Conservation (phyloP, 768 basidiomycete genomes). For the Tephrocybe sp. region DNA sequence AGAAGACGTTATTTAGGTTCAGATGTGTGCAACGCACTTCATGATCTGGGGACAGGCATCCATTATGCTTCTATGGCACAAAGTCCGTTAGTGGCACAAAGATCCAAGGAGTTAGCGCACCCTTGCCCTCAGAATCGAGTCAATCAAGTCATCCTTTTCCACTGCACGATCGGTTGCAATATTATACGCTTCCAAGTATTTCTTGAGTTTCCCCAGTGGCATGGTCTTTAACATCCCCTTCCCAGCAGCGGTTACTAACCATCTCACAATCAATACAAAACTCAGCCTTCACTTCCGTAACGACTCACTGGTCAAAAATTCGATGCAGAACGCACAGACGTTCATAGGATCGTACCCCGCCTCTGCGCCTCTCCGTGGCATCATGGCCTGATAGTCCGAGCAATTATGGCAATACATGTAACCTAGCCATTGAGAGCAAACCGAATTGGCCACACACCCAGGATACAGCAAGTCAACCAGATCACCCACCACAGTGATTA, state of each 20-base stretch:
- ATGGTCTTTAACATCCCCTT: slow-evolving; percentile 53
- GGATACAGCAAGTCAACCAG: background rate
- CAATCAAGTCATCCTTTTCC: slow-evolving; percentile 80
- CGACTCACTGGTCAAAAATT: slow-evolving; percentile 60
- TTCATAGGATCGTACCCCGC: slow-evolving; percentile 63
- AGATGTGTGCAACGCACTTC: slow-evolving; percentile 42
- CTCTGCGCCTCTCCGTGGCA: slow-evolving; percentile 58
- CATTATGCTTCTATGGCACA: slow-evolving; percentile 47
- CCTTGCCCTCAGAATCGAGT: slow-evolving; percentile 52
- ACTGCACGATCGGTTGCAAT: slow-evolving; percentile 61
- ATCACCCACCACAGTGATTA: slow-evolving; percentile 69
- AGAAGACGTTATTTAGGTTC: background rate
- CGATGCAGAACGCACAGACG: slow-evolving; percentile 78
- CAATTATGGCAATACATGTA: slow-evolving; percentile 74
- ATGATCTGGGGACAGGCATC: slow-evolving; percentile 58
- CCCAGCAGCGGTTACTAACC: slow-evolving; percentile 68
- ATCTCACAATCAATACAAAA: slow-evolving; percentile 1
- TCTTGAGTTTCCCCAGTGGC: slow-evolving; percentile 62
- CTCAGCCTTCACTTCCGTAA: background rate
- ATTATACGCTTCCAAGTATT: slow-evolving; percentile 69
- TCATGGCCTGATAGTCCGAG: slow-evolving; percentile 73
- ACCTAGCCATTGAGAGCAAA: slow-evolving; percentile 39
- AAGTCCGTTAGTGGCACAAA: background rate
- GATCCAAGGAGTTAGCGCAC: slow-evolving; percentile 35
- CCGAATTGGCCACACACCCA: slow-evolving; percentile 1